Evolutionary conservation across 331 rosid species (phyloP).

Genomic region (Arachis monticola): DNA sequence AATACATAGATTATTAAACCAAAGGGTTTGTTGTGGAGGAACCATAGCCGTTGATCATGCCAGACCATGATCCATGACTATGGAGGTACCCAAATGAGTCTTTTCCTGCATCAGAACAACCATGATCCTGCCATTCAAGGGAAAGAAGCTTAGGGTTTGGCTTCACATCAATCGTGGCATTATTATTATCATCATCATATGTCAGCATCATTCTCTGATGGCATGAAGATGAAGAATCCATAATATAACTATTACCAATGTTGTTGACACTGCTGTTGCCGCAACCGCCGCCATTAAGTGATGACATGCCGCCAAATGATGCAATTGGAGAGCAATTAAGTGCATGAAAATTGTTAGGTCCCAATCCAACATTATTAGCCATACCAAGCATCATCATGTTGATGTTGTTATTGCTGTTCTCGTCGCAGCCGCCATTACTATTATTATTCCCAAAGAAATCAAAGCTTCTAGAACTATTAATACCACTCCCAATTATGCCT

Average conservation of each 20-base stretch:
- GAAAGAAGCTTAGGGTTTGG: constrained; percentile 68
- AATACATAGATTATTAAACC: constrained; percentile 41
- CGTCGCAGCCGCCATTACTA: constrained; percentile 36
- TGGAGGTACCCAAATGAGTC: constrained; percentile 63
- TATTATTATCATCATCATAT: constrained; percentile 49
- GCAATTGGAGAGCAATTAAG: constrained; percentile 45
- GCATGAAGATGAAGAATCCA: constrained; percentile 41
- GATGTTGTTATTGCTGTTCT: too few relatives aligned
- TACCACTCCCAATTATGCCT: constrained; percentile 55
- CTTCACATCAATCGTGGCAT: constrained; percentile 59
- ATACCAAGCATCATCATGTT: constrained; percentile 42
- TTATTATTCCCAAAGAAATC: constrained; percentile 57
- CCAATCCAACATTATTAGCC: constrained; percentile 38
- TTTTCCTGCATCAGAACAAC: constrained; percentile 61
- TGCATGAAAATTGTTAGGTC: constrained; percentile 56
- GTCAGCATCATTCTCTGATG: constrained; percentile 69
- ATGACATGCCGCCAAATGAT: constrained; percentile 70
- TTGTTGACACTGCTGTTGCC: constrained; percentile 35
- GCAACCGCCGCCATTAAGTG: constrained; percentile 31
- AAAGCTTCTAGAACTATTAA: constrained; percentile 39
- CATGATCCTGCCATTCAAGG: constrained; percentile 86
- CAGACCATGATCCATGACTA: constrained; percentile 67
- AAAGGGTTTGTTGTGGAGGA: constrained; percentile 74
- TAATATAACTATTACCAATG: constrained; percentile 21
- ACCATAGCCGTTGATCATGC: constrained; percentile 77